Base-by-base conservation (phyloP, 345 rosid species). In the Aquilaria malaccensis region DNA sequence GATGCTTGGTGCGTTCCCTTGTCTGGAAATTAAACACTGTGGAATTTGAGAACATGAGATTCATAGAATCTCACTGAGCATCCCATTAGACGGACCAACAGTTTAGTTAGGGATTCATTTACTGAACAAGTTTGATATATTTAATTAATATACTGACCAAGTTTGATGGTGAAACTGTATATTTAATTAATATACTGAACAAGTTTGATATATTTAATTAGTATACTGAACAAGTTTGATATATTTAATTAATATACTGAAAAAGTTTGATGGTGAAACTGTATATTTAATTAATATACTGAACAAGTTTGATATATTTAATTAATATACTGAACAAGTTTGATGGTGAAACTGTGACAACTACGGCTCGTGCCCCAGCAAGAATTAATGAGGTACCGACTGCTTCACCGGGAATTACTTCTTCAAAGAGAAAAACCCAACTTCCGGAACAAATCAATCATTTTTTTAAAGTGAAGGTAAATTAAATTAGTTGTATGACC, bases 401-500 rank as follows among this genome's bases (percentile, higher is more conserved):
- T 94, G 99, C 30, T 93, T 93, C 72, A 90, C 88, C 22, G 88
- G 84, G 82, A 94, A 88, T 65, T 83, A 91, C 72, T 94, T 94
- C 65, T 94, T 94, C 70, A 87, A 83, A 60, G 99, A 91, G 76
- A 91, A 94, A 82, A 94, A 91, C 68, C 95, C 97, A 37, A 94
- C 99, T 9, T 62, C 90, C 59, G 99, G 99, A 86, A 57, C 43
- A 37, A 80, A 80, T 66, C 56, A 22, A 22, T 22, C 9, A 37
- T 43, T 43, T 60, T 13, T 66, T 56, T 63, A 49, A 67, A 29
- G 11, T 45, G 6, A 29, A 14, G 33, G 13, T 56, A 30, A 14
- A 13, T 22, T 22, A 22, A 13, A 30, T 15, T 52, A 10, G 46
- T 53, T 30, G 46, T 41, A 33, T 67, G 22, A 22, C 22, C 22